A percentile compares a stretch with the other conserved stretches of the same genome.
Evolutionary conservation across 139 green algal species (phyloP).

Genomic region (Ettlia oleoabundans): DNA sequence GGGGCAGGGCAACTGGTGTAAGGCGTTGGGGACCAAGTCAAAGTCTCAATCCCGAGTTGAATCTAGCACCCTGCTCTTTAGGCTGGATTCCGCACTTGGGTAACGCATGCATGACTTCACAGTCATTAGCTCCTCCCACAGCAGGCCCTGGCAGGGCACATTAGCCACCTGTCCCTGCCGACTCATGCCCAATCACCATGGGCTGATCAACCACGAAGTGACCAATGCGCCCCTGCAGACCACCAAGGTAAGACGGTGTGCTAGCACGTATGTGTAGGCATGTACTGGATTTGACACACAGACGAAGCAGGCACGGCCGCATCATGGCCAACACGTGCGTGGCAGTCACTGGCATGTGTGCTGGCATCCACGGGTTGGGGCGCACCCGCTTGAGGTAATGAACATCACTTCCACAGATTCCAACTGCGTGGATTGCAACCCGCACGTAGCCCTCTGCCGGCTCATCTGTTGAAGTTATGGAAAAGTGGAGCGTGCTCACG

Average conservation of each 20-base stretch:
- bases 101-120: no score
- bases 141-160: background rate
- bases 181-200: slow-evolving; percentile 59
- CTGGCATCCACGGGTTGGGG: background rate
- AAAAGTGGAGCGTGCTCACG: background rate
- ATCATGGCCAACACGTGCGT: background rate
- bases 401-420: slow-evolving; percentile 59
- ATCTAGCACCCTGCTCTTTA: no score
- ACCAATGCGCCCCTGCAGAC: slow-evolving; percentile 44
- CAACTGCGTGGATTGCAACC: slow-evolving; percentile 36
- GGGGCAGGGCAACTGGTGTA: no score
- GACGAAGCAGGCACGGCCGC: background rate
- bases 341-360: background rate
- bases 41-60: no score
- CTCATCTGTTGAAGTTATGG: background rate
- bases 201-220: slow-evolving; percentile 43
- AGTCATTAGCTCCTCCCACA: background rate
- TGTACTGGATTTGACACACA: no score
- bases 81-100: no score
- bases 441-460: slow-evolving; percentile 1
- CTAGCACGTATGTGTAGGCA: no score
- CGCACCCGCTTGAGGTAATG: slow-evolving; percentile 48
- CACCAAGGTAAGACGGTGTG: no score
- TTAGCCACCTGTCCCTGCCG: slow-evolving; percentile 33
- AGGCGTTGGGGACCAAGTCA: no score